Base-by-base conservation (phyloP, 2,329 filamentous ascomycete genomes). In the Scortechinia acanthostroma region DNA sequence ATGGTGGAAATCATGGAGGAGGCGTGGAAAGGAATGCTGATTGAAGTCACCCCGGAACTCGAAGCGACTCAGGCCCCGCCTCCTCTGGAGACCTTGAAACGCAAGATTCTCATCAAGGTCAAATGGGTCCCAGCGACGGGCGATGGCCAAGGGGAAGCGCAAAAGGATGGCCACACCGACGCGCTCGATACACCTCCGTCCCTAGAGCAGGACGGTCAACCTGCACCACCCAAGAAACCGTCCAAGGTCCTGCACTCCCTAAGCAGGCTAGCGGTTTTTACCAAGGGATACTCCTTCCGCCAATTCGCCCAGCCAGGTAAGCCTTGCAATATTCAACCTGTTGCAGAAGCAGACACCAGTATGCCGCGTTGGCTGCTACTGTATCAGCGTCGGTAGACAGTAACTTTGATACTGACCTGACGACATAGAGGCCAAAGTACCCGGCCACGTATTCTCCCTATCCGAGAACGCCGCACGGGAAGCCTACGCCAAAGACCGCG, bases 1-100 rank as follows among this genome's bases (percentile, higher is more conserved):
- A 81, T 83, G 76, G 77, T 81, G 4, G 76, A 83, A 46, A 78
- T 83, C 48, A 82, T 83, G 67, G 63, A 68, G 30, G 70, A 81
- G 44, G 70, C 72, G 28, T 83, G 77, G 76, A 68, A 69, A 43
- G 70, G 65, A 1, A 64, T 74, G 52, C 58, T 83, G 14, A 62
- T 81, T 14, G 69, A 74, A 37, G 52, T 71, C 2, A 61, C 64
- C 1, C 52, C 55, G 4, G 28, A 35, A 4, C 35, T 16, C 19
- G 22, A 48, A 5, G 49, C 51, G 15, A 64, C 59, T 6, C 60
- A 69, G 3, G 54, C 60, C 1, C 62, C 74, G 13, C 67, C 70
- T 2, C 59, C 76, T 20, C 74, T 78, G 2, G 67, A 65, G 21
- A 65, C 71, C 2, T 55, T 83, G 47, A 67, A 64, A 48, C 65